These are phyloP conservation scores for Acanthamoeba healyi DNA, from an alignment of 208 protist species.

Conservation along the genomic window DNA sequence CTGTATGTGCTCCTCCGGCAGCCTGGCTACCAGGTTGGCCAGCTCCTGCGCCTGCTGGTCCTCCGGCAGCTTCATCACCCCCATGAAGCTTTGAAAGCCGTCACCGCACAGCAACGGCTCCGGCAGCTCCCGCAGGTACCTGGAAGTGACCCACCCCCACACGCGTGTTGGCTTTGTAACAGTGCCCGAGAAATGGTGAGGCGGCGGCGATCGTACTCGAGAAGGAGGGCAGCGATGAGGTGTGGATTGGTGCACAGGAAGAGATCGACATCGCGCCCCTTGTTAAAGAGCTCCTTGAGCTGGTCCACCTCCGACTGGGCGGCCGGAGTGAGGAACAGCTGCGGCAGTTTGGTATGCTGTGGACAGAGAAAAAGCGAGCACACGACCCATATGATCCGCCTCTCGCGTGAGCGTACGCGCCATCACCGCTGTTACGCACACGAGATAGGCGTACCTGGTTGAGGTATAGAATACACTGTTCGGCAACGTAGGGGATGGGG, in stretches of 20 bases:
- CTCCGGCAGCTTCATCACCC: slow-evolving; percentile 16
- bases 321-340: not conserved
- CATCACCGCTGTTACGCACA: too few species aligned
- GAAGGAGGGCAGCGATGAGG: slow-evolving; percentile 27
- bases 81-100: not conserved
- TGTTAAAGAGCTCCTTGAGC: slow-evolving; percentile 48
- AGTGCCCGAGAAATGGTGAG: not conserved
- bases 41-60: slow-evolving; percentile 9
- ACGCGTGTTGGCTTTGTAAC: too few species aligned
- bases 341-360: not conserved
- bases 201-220: not conserved
- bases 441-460: not conserved
- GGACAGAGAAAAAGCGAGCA: not conserved
- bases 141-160: not conserved
- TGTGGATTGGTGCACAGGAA: slow-evolving; percentile 56
- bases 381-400: too few species aligned
- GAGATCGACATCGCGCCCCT: slow-evolving; percentile 43
- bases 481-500: slow-evolving; percentile 69
- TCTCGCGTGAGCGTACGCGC: too few species aligned
- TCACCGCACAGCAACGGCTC: slow-evolving; percentile 7
- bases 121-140: slow-evolving; percentile 50
- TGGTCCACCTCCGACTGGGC: not conserved
- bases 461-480: slow-evolving; percentile 58
- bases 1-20: slow-evolving; percentile 8
- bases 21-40: not conserved